Evolutionary conservation across 805 yeast species (phyloP).

Genomic region (Starmerella gropengiesseri): DNA sequence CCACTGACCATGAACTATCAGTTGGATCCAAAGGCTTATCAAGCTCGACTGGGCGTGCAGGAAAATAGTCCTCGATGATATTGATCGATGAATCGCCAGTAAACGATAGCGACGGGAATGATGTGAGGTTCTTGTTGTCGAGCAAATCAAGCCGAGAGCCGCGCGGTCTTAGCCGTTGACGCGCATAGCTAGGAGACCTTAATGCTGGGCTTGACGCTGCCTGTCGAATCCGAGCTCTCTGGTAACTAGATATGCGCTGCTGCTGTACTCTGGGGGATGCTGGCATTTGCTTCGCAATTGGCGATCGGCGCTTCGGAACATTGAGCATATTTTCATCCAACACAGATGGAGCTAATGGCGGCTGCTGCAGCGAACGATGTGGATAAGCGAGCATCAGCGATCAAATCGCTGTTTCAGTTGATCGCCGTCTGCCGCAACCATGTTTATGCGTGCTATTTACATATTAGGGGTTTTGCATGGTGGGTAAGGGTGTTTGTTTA

Average conservation of each 20-base stretch:
- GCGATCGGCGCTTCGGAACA: background rate
- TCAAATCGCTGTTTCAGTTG: too few relatives aligned
- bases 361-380: background rate
- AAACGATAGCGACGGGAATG: conserved; percentile 24
- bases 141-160: conserved; percentile 33
- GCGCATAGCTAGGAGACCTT: conserved; percentile 7
- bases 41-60: conserved; percentile 11
- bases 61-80: conserved; percentile 28
- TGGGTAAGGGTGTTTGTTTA: conserved; percentile 3
- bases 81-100: conserved; percentile 15
- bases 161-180: conserved; percentile 13
- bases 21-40: background rate
- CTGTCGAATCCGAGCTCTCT: conserved; percentile 4
- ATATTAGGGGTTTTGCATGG: background rate
- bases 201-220: conserved; percentile 13
- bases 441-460: too few relatives aligned
- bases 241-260: background rate
- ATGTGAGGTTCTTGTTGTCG: conserved; percentile 32
- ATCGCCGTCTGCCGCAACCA: too few relatives aligned
- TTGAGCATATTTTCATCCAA: conserved; percentile 8
- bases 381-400: background rate
- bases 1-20: conserved; percentile 22
- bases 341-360: background rate
- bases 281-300: background rate
- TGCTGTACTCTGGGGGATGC: background rate